Evolutionary conservation across 352 stramenopile genomes (phyloP).

Genomic region (Phytophthora ohioensis): DNA sequence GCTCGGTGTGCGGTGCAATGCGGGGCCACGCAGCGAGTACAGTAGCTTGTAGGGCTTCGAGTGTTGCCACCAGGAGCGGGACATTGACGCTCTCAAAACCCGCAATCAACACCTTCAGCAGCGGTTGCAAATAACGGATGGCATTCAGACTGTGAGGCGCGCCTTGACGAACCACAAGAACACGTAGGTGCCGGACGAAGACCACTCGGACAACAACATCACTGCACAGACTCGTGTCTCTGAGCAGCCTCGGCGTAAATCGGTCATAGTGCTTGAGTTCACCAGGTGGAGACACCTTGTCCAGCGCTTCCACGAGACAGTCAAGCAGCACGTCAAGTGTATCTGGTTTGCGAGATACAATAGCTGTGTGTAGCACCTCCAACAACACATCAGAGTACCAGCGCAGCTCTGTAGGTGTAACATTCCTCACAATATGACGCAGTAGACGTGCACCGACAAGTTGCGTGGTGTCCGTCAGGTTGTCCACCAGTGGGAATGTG

Average conservation of each 20-base stretch:
- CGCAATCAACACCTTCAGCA: constrained; percentile 78
- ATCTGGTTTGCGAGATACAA: constrained; percentile 63
- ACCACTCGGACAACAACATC: constrained; percentile 65
- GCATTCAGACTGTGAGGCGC: constrained; percentile 75
- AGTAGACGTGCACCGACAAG: constrained; percentile 68
- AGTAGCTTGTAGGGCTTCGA: constrained; percentile 65
- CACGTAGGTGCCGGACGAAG: constrained; percentile 64
- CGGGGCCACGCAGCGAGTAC: constrained; percentile 74
- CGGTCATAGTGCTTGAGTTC: constrained; percentile 74
- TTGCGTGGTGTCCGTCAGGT: constrained; percentile 70
- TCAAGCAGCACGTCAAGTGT: constrained; percentile 70
- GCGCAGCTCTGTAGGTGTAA: constrained; percentile 77
- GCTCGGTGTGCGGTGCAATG: constrained; percentile 69
- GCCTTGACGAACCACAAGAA: constrained; percentile 57
- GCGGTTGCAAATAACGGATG: constrained; percentile 79
- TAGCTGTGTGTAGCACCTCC: constrained; percentile 70
- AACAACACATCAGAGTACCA: constrained; percentile 86
- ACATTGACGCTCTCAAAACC: constrained; percentile 75
- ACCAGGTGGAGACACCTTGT: constrained; percentile 64
- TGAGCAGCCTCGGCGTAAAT: constrained; percentile 73
- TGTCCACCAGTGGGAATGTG: constrained; percentile 83
- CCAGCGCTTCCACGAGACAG: constrained; percentile 63
- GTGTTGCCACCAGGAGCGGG: constrained; percentile 55
- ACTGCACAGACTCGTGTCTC: constrained; percentile 66
- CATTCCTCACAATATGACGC: constrained; percentile 64